Base-by-base conservation (phyloP, 2,329 filamentous ascomycete species). In the Volutella citrinella region DNA sequence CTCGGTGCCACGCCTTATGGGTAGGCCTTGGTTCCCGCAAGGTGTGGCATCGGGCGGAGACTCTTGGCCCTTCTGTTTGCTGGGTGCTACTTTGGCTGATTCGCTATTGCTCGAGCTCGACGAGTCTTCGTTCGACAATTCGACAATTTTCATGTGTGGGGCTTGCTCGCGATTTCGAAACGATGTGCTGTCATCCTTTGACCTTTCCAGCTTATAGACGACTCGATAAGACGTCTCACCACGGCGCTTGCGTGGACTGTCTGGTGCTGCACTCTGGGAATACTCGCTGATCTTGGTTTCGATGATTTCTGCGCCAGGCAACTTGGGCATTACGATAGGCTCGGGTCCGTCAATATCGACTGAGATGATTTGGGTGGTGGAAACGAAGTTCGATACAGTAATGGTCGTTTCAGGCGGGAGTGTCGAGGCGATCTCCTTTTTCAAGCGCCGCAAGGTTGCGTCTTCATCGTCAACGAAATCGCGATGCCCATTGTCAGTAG, bases 361-460 rank as follows among this genome's bases (percentile, higher is more conserved):
- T 0, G 79, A 81, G 46, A 83, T 78, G 11, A 69, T 82, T 42
- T 81, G 80, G 7, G 72, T 77, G 2, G 74, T 80, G 2, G 69
- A 70, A 0, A 77, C 76, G 4, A 73, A 71, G 6, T 76, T 80
- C 1, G 71, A 74, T 22, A 82, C 76, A 8, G 75, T 75, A 6
- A 82, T 71, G n/a, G 69, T 70, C 0, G 78, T 72, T 27, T 76
- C 70, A 1, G 69, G 56, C 2, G 77, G 70, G 5, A 82, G 55
- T 0, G 79, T 67, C 30, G 69, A 70, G 43, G 73, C 56, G 29
- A 76, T 80, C 43, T 73, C 74, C 42, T 63, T 70, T 54, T 65
- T 76, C 30, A 76, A 69, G 27, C 61, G 66, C 25, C 55, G 43
- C 26, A 61, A 35, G 4, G 68, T 51, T 16, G 69, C 66, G 20